Evolutionary conservation across 148 eudicot species (phyloP).

Genomic region (Spergularia bocconei): DNA sequence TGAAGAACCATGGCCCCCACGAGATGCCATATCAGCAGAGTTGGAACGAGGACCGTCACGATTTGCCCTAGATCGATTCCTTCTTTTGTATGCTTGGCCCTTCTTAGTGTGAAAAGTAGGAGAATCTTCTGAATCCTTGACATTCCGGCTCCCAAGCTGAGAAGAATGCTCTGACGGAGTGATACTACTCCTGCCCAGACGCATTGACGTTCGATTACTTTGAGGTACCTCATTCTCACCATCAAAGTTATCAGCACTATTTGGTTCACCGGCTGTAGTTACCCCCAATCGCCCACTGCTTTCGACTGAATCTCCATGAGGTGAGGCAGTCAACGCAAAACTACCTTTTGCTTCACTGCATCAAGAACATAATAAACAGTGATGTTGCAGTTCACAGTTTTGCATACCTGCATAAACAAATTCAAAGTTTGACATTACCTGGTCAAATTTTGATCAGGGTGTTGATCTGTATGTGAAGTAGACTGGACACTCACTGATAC

Average conservation of each 20-base stretch:
- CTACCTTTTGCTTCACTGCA: slow-evolving; percentile 90
- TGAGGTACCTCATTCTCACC: slow-evolving; percentile 61
- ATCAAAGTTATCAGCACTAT: slow-evolving; percentile 93
- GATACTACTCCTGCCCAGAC: slow-evolving; percentile 38
- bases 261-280: slow-evolving; percentile 64
- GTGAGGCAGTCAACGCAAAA: slow-evolving; percentile 76
- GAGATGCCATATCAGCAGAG: slow-evolving; percentile 49
- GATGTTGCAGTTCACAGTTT: slow-evolving; percentile 2
- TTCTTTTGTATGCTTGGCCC: slow-evolving; percentile 71
- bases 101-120: slow-evolving; percentile 59
- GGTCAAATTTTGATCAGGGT: slow-evolving; percentile 54
- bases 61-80: slow-evolving; percentile 62
- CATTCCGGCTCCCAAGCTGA: slow-evolving; percentile 46
- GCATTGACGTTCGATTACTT: slow-evolving; percentile 42
- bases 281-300: slow-evolving; percentile 82
- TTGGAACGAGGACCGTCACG: slow-evolving; percentile 73
- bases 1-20: slow-evolving; percentile 45
- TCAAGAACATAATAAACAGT: slow-evolving; percentile 4
- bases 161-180: slow-evolving; percentile 59
- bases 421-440: slow-evolving; percentile 38
- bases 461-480: slow-evolving; percentile 72
- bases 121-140: slow-evolving; percentile 59
- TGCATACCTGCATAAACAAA: slow-evolving; percentile 1
- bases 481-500: slow-evolving; percentile 78
- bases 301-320: slow-evolving; percentile 90